A percentile compares a stretch with the other conserved stretches of the same genome.
These are phyloP conservation scores for Parachaetomium inaequale DNA, from an alignment of 495 filamentous ascomycete genomes.

Conservation along the genomic window DNA sequence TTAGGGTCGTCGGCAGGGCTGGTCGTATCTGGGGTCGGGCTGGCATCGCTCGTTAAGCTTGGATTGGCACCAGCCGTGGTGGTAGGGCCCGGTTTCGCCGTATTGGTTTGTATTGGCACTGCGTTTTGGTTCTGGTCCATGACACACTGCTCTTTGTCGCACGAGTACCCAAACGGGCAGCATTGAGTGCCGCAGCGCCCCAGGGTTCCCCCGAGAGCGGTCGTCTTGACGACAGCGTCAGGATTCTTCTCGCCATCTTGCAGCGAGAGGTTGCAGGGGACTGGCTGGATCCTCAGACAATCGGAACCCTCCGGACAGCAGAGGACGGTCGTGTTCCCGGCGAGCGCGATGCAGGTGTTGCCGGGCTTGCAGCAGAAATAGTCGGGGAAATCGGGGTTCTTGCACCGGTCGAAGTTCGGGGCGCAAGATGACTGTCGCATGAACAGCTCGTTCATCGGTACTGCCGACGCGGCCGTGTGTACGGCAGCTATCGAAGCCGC, in stretches of 20 bases:
- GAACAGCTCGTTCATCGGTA: slow-evolving; percentile 33
- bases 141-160: slow-evolving; percentile 46
- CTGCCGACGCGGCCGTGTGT: slow-evolving; percentile 30
- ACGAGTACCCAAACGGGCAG: slow-evolving; percentile 79
- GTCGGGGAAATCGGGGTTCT: slow-evolving; percentile 52
- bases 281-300: slow-evolving; percentile 64
- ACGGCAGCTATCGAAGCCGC: slow-evolving; percentile 32
- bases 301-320: slow-evolving; percentile 67
- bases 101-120: slow-evolving; percentile 21
- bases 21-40: slow-evolving; percentile 2
- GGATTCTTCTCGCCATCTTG: slow-evolving; percentile 63
- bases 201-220: slow-evolving; percentile 53
- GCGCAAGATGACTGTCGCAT: slow-evolving; percentile 34
- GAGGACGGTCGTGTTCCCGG: slow-evolving; percentile 63
- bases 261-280: slow-evolving; percentile 64
- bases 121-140: slow-evolving; percentile 39
- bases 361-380: slow-evolving; percentile 71
- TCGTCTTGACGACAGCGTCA: slow-evolving; percentile 66
- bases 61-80: slow-evolving; percentile 11
- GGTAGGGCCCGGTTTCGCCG: slow-evolving; percentile 24
- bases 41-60: slow-evolving; percentile 10
- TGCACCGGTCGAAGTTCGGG: slow-evolving; percentile 46
- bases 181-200: slow-evolving; percentile 59
- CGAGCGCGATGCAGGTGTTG: slow-evolving; percentile 62
- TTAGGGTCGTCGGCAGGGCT: slow-evolving; percentile 1